Percentiles rank a stretch among this genome's conserved stretches.
Conservation (phyloP, 106 monocot genomes). For the Acanthochlamys bracteata region DNA sequence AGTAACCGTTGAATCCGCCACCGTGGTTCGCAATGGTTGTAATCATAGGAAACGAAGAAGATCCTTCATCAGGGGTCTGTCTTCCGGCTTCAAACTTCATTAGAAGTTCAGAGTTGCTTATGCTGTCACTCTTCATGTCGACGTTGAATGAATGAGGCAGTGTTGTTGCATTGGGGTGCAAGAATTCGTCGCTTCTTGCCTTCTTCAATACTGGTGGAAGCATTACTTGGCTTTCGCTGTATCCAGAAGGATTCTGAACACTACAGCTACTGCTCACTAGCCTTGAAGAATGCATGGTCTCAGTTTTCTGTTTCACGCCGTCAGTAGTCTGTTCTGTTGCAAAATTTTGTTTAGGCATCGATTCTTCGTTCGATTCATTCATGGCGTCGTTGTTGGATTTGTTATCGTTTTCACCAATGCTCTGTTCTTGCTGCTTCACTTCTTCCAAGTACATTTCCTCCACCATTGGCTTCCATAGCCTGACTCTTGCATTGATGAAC, state of each 20-base stretch:
- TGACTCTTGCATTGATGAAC: slow-evolving; percentile 88
- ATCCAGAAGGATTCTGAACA: slow-evolving; percentile 3
- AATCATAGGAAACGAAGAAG: slow-evolving; percentile 9
- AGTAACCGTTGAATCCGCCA: slow-evolving; percentile 13
- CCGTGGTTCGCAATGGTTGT: slow-evolving; percentile 9
- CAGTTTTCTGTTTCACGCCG: background rate
- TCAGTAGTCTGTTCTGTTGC: slow-evolving; percentile 22
- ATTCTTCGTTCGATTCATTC: slow-evolving; percentile 16
- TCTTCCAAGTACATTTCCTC: slow-evolving; percentile 87
- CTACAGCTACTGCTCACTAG: background rate
- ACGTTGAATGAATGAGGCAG: background rate
- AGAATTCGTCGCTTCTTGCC: slow-evolving; percentile 21
- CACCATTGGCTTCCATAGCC: slow-evolving; percentile 98
- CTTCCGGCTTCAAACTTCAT: slow-evolving; percentile 37
- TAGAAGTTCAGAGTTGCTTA: slow-evolving; percentile 36
- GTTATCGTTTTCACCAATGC: slow-evolving; percentile 3
- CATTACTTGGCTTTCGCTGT: slow-evolving; percentile 9
- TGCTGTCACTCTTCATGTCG: slow-evolving; percentile 17
- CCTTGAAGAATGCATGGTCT: slow-evolving; percentile 5
- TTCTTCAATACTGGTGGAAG: slow-evolving; percentile 32
- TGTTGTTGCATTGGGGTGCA: slow-evolving; percentile 11
- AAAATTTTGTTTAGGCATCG: slow-evolving; percentile 12
- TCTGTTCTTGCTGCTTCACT: slow-evolving; percentile 45
- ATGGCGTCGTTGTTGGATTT: background rate
- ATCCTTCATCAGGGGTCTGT: slow-evolving; percentile 1